Evolutionary conservation across 805 yeast genomes (phyloP), one percentile per base, ranked within the genome.

Genomic region (Candida tammaniensis): DNA sequence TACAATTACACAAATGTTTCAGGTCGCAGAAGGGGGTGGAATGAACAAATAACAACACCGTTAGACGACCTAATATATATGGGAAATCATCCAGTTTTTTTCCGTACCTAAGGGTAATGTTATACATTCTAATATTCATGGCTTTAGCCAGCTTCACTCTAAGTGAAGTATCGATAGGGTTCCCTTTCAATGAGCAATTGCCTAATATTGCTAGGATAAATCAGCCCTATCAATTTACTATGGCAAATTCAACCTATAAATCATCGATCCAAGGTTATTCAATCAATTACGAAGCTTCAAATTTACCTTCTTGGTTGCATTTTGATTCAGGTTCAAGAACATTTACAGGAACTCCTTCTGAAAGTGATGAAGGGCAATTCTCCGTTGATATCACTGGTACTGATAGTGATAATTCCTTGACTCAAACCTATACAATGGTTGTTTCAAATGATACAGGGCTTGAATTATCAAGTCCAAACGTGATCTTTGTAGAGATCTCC

Each of bases 151-250:
- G 22, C 9, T 19, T 24, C 16, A 19, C 17, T 14, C 24, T 31
- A 18, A 7, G 28, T 17, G 23, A 24, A 7, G 35, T 35, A 7
- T 25, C 27, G 33, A 67, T 72, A 24, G 85, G 84, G 28, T 86
- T 82, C 66, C 89, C 95, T n/a, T 77, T 88, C 53, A 61, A 73
- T 44, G 78, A 79, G 53, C 98, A 91, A 61, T 70, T 80, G 15
- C 98, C 98, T 4, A 82, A 87, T 21, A 86, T 93, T 10, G 98
- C 95, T 4, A 71, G 94, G 38, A 75, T 78, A 11, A 76, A 76
- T 39, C 68, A 76, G 47, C 46, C 54, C 2, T 91, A 82, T 59
- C 46, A 63, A 13, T 91, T 86, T 59, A 70, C 80, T 23, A 59
- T 91, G 26, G 80, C 88, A 35, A 63, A 74, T 39, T 77, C 80